Conservation (phyloP, 2,329 filamentous ascomycete species). For the Stachybotrys echinatus region DNA sequence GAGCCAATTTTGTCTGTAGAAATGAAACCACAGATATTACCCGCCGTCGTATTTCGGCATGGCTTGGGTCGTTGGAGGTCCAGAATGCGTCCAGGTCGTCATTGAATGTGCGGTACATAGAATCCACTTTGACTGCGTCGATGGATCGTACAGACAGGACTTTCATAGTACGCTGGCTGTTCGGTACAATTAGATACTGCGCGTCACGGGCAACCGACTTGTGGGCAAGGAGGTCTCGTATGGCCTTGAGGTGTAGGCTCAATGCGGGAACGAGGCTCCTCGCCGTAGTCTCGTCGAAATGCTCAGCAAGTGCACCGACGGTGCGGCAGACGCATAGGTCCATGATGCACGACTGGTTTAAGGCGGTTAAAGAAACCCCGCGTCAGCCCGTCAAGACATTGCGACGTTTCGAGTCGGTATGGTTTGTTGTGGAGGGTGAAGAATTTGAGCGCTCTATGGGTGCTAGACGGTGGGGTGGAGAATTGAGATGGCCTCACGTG, state of each 20-base stretch:
- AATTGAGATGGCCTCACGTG: too few species aligned
- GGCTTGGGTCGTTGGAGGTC: constrained; percentile 8
- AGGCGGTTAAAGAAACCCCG: too few species aligned
- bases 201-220: constrained; percentile 20
- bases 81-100: constrained; percentile 18
- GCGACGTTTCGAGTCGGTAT: too few species aligned
- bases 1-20: constrained; percentile 19
- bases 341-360: too few species aligned
- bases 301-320: constrained; percentile 13
- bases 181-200: constrained; percentile 21
- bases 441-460: too few species aligned
- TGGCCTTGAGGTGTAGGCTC: constrained; percentile 18
- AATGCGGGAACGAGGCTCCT: constrained; percentile 13
- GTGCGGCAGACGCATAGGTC: constrained; percentile 17
- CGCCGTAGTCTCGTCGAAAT: constrained; percentile 14
- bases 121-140: constrained; percentile 8
- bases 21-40: constrained; percentile 23
- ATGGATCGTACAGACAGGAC: constrained; percentile 15
- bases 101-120: constrained; percentile 7
- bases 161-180: constrained; percentile 23
- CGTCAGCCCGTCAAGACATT: too few species aligned
- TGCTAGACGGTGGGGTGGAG: too few species aligned
- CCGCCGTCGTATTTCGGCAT: constrained; percentile 19
- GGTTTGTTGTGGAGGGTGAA: too few species aligned
- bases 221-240: constrained; percentile 19